Percentiles rank a stretch among this genome's conserved stretches.
Evolutionary conservation across 2,329 filamentous ascomycete species (phyloP).

Genomic region (Thermothelomyces thermophilus): DNA sequence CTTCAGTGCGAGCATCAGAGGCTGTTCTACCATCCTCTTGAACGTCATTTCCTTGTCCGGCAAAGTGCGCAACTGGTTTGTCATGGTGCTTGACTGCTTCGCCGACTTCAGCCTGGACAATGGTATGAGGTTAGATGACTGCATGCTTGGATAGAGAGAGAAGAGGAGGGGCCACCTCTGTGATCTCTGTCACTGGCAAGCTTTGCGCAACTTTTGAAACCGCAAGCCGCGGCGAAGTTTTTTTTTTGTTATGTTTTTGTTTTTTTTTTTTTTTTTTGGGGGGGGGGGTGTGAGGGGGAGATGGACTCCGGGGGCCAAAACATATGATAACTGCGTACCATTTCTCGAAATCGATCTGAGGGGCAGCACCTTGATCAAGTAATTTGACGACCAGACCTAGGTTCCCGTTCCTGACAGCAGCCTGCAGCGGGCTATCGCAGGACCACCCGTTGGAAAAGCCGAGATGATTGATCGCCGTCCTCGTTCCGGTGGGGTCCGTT

Average conservation of each 20-base stretch:
- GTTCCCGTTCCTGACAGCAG: conserved; percentile 51
- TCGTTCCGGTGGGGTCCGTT: conserved; percentile 53
- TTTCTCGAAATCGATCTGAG: conserved; percentile 54
- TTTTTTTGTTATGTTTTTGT: too few species aligned
- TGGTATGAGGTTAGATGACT: background rate
- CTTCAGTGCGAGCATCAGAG: conserved; percentile 56
- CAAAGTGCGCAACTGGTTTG: conserved; percentile 32
- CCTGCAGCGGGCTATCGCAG: conserved; percentile 38
- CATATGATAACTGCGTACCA: conserved; percentile 37
- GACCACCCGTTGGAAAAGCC: conserved; percentile 35
- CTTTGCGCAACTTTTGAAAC: too few species aligned
- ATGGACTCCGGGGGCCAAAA: too few species aligned
- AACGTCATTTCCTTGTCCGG: conserved; percentile 47
- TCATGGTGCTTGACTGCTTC: conserved; percentile 37
- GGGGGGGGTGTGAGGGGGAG: too few species aligned
- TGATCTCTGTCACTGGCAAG: too few species aligned
- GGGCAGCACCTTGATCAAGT: conserved; percentile 55
- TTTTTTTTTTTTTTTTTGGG: too few species aligned
- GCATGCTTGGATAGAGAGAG: background rate
- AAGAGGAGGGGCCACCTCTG: too few species aligned
- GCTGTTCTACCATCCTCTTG: conserved; percentile 48
- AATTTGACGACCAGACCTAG: conserved; percentile 50
- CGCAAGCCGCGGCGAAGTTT: too few species aligned
- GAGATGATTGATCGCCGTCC: conserved; percentile 62
- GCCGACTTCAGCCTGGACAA: conserved; percentile 45